These are phyloP conservation scores for Lasiodiplodia sp. DNA, from an alignment of 2,329 filamentous ascomycete genomes.

Conservation along the genomic window DNA sequence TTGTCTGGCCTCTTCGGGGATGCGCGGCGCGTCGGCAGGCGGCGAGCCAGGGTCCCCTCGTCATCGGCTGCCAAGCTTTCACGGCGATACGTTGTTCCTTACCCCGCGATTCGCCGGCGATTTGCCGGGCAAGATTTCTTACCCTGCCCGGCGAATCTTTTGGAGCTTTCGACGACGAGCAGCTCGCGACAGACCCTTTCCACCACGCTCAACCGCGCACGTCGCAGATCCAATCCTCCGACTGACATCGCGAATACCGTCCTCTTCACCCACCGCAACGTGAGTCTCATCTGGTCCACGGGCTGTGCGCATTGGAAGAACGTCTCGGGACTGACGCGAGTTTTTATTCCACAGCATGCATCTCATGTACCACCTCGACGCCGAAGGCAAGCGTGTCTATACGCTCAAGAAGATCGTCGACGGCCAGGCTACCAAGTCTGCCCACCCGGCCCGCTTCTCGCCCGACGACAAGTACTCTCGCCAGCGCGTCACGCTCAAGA, in stretches of 20 bases:
- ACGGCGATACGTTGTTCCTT: neutral
- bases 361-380: constrained; percentile 86
- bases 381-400: constrained; percentile 86
- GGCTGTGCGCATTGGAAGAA: neutral
- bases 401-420: constrained; percentile 88
- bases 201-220: neutral
- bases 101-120: neutral
- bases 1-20: constrained; percentile 21
- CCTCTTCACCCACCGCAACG: constrained; percentile 4
- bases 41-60: constrained; percentile 8
- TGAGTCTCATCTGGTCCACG: neutral
- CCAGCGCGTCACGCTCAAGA: constrained; percentile 95
- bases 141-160: constrained; percentile 9
- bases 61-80: neutral
- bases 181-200: neutral
- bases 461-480: constrained; percentile 98
- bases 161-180: constrained; percentile 3
- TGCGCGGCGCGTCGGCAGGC: neutral
- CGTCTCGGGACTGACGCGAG: neutral
- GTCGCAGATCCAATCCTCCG: neutral
- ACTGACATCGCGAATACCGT: neutral
- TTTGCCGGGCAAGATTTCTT: constrained; percentile 7
- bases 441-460: constrained; percentile 94
- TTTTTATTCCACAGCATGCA: constrained; percentile 60
- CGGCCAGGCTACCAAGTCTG: constrained; percentile 90